Evolutionary conservation across 1,139 yeast species (phyloP).

Genomic region (Blastobotrys indianensis): DNA sequence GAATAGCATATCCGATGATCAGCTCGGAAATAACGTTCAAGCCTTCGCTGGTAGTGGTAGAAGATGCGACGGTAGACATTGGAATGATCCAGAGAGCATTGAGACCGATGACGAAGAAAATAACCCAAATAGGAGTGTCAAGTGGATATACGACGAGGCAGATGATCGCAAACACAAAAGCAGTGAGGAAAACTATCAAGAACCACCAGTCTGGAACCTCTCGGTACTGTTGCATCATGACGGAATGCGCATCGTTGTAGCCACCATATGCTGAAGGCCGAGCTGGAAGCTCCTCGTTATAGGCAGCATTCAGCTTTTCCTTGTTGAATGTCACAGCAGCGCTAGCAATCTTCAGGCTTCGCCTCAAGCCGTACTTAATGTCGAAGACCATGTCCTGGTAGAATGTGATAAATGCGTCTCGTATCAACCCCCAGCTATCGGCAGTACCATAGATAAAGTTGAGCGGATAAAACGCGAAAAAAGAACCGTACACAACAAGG

Average conservation of each 20-base stretch:
- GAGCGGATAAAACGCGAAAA: conserved; percentile 50
- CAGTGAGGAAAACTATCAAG: conserved; percentile 41
- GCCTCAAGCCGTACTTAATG: conserved; percentile 20
- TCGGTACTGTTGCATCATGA: conserved; percentile 48
- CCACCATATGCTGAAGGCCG: conserved; percentile 15
- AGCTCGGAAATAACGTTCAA: conserved; percentile 56
- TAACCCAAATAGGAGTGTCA: conserved; percentile 46
- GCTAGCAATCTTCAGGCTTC: background rate
- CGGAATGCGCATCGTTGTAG: conserved; percentile 49
- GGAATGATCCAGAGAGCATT: conserved; percentile 52
- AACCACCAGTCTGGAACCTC: conserved; percentile 66
- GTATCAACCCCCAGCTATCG: conserved; percentile 19
- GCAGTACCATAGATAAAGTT: conserved; percentile 41
- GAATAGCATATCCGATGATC: conserved; percentile 56
- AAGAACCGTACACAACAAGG: conserved; percentile 48
- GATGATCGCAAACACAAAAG: conserved; percentile 47
- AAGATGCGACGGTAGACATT: conserved; percentile 41
- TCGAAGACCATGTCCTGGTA: conserved; percentile 19
- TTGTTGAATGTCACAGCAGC: background rate
- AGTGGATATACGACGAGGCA: conserved; percentile 42
- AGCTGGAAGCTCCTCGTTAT: background rate
- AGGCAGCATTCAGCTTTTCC: background rate
- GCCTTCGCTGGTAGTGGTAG: conserved; percentile 52
- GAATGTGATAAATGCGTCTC: conserved; percentile 9
- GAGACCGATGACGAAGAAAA: conserved; percentile 52